These are phyloP conservation scores for Chenopodium suecicum DNA, from an alignment of 148 eudicot species.

Conservation along the genomic window DNA sequence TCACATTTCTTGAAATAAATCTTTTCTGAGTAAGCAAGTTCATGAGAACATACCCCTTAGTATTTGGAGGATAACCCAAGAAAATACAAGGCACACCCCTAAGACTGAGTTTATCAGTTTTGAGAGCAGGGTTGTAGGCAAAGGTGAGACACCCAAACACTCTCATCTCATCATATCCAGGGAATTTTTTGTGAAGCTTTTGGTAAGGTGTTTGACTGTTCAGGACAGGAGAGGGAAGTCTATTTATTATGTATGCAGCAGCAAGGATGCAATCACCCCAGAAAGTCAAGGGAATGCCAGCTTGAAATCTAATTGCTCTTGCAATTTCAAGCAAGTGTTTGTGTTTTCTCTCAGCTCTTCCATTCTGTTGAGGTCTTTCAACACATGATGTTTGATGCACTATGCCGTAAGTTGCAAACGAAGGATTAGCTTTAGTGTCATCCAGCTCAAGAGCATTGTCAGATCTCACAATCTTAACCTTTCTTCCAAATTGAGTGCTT, in stretches of 20 bases:
- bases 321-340: background rate
- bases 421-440: no score
- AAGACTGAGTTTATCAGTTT: background rate
- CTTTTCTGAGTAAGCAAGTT: background rate
- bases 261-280: background rate
- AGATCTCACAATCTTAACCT: background rate
- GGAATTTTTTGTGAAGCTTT: no score
- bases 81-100: background rate
- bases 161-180: no score
- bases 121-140: background rate
- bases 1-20: background rate
- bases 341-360: background rate
- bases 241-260: no score
- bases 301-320: background rate
- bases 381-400: constrained; percentile 3
- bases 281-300: background rate
- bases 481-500: background rate
- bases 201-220: no score
- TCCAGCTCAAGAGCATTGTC: background rate
- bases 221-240: no score
- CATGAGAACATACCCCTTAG: background rate
- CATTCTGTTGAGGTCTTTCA: background rate
- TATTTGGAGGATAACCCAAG: background rate
- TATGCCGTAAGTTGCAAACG: background rate
- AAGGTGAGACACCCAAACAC: background rate